Percentiles rank a stretch among this genome's conserved stretches.
Evolutionary conservation across 2,329 filamentous ascomycete genomes (phyloP).

Genomic region (Gnomoniopsis smithogilvyi): DNA sequence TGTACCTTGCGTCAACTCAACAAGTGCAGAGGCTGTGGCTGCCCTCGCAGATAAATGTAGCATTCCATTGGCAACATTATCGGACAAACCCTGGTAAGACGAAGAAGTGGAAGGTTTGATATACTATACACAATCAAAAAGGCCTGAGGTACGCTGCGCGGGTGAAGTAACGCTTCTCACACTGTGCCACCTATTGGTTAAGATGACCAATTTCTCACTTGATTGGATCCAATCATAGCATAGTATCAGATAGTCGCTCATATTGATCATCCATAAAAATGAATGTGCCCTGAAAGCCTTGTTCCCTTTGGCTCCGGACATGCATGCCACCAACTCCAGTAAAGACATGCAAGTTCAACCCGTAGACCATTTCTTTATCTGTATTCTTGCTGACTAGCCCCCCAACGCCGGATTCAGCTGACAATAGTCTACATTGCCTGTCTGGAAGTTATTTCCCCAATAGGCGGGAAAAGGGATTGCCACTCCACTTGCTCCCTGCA

Average conservation of each 20-base stretch:
- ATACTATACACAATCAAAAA: neutral
- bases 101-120: neutral
- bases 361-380: too few relatives aligned
- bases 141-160: neutral
- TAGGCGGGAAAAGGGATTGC: neutral
- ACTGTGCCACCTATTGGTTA: too few relatives aligned
- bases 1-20: constrained; percentile 32
- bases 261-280: too few relatives aligned
- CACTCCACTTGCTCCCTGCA: constrained; percentile 1
- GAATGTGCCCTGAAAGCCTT: too few relatives aligned
- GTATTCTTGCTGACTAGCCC: neutral
- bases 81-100: constrained; percentile 10
- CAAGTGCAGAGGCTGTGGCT: constrained; percentile 29
- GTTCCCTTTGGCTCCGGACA: too few relatives aligned
- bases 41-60: constrained; percentile 31
- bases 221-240: too few relatives aligned
- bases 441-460: constrained; percentile 24
- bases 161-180: too few relatives aligned
- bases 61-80: constrained; percentile 24
- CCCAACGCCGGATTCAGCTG: constrained; percentile 4
- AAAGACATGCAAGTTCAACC: too few relatives aligned
- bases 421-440: constrained; percentile 14
- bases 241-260: too few relatives aligned
- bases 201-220: too few relatives aligned
- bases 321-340: too few relatives aligned